A percentile compares a stretch with the other conserved stretches of the same genome.
phyloP scores from a whole-genome alignment of 495 filamentous ascomycete species.

The Penicillium samsonianum region DNA sequence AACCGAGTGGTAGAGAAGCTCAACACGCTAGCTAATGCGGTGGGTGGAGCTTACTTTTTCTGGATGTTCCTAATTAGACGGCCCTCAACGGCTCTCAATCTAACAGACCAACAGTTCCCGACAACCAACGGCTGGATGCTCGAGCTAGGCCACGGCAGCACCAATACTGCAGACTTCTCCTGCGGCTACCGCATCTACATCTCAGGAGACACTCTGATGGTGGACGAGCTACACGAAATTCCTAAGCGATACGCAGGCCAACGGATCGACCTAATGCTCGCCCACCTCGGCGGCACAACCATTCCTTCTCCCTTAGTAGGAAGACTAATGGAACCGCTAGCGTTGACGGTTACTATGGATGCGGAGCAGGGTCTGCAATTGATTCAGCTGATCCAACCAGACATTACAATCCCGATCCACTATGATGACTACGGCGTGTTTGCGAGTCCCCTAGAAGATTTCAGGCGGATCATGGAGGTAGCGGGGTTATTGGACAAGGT shows the following conservation, averaged over 20 bases:
- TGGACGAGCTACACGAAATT: conserved; percentile 64
- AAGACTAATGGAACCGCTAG: conserved; percentile 44
- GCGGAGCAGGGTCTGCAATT: conserved; percentile 62
- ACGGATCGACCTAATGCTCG: conserved; percentile 67
- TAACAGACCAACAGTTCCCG: conserved; percentile 45
- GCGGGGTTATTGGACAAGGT: conserved; percentile 54
- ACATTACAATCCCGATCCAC: conserved; percentile 69
- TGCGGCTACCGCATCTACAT: conserved; percentile 69
- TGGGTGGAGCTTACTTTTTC: conserved; percentile 28
- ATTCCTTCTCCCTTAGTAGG: conserved; percentile 55
- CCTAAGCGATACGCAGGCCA: conserved; percentile 49
- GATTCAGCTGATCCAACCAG: conserved; percentile 60
- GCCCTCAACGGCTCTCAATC: not conserved
- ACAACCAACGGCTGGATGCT: conserved; percentile 75
- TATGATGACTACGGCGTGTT: conserved; percentile 70
- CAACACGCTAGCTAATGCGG: conserved; percentile 62
- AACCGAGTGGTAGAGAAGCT: conserved; percentile 40
- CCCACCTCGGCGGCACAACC: conserved; percentile 66
- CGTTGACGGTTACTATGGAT: conserved; percentile 72
- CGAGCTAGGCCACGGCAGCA: conserved; percentile 54
- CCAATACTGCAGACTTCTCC: conserved; percentile 33
- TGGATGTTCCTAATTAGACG: not conserved
- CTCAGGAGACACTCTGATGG: conserved; percentile 68
- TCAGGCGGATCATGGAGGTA: conserved; percentile 54
- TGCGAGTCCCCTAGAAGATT: conserved; percentile 59